Base-by-base conservation (phyloP, 352 stramenopile genomes). In the Thalassiosira allenii region DNA sequence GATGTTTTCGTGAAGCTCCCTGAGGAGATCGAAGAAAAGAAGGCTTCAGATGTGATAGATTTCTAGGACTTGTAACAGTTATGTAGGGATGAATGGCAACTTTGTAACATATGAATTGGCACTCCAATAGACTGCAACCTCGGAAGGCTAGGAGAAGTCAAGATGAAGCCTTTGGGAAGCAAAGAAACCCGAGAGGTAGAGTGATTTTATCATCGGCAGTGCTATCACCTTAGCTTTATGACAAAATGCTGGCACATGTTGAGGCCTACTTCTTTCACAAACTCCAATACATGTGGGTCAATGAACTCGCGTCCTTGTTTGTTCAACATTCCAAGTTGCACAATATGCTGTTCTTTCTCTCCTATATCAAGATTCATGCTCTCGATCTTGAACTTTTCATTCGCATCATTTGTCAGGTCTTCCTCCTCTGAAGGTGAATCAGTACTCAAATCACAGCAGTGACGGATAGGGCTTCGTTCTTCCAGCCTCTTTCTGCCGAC, bases 321-420 rank as follows among this genome's bases (percentile, higher is more conserved):
- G 43, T 86, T 86, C 17, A 94, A 67, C 87, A 92, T 92, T 29
- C 80, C 58, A 2, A 92, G 62, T 20, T 68, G 85, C 9, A 92
- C 70, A 54, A 81, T 56, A 54, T 65, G 72, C 66, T 44, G 64
- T 56, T 61, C 68, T 32, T 66, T 54, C 23, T 63, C 74, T 44
- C 87, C 83, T 68, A 94, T 85, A 59, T 94, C 83, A 43, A 92
- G 71, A n/a, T 69, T 49, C 25, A 93, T 81, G 12, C 76, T 57
- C n/a, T 82, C 66, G 33, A 89, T 67, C 3, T 2, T 34, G 6
- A 59, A 71, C 27, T 76, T 59, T 30, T 40, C 30, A 32, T 37
- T 75, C 22, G 23, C n/a, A 51, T 53, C 22, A 22, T 23, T 9
- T 47, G 49, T 37, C 64, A 30, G 34, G 30, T 51, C 25, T 23